Evolutionary conservation across 345 rosid species (phyloP).

Genomic region (Salix arbutifolia): DNA sequence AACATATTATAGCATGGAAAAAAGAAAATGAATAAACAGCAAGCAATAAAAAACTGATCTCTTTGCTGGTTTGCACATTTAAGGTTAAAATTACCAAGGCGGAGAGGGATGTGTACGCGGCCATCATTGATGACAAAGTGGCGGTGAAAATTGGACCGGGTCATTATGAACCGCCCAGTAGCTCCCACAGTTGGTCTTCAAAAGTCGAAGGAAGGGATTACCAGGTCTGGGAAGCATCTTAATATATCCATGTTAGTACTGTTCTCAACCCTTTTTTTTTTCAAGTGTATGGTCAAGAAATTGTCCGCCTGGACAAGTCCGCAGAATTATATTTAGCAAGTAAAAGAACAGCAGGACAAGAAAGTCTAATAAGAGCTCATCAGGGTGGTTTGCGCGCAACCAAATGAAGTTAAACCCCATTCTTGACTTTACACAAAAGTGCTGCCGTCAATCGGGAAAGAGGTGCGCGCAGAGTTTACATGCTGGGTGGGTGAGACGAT

Average conservation of each 20-base stretch:
- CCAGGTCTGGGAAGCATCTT: constrained; percentile 87
- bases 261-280: not conserved
- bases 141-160: constrained; percentile 96
- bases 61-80: constrained; percentile 11
- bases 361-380: no score
- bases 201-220: constrained; percentile 74
- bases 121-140: constrained; percentile 68
- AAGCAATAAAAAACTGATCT: constrained; percentile 1
- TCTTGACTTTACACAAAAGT: not conserved
- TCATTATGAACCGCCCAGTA: constrained; percentile 63
- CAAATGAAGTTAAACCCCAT: not conserved
- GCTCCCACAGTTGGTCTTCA: constrained; percentile 50
- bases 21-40: not conserved
- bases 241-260: not conserved
- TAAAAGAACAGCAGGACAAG: not conserved
- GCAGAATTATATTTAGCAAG: not conserved
- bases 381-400: not conserved
- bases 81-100: constrained; percentile 71
- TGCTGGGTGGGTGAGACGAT: no score
- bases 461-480: no score
- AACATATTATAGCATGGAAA: not conserved
- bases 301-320: not conserved
- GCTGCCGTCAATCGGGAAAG: no score
- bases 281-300: not conserved
- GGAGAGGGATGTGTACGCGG: constrained; percentile 82